phyloP scores from a whole-genome alignment of 2,329 filamentous ascomycete genomes.

The Aschersonia sp. region DNA sequence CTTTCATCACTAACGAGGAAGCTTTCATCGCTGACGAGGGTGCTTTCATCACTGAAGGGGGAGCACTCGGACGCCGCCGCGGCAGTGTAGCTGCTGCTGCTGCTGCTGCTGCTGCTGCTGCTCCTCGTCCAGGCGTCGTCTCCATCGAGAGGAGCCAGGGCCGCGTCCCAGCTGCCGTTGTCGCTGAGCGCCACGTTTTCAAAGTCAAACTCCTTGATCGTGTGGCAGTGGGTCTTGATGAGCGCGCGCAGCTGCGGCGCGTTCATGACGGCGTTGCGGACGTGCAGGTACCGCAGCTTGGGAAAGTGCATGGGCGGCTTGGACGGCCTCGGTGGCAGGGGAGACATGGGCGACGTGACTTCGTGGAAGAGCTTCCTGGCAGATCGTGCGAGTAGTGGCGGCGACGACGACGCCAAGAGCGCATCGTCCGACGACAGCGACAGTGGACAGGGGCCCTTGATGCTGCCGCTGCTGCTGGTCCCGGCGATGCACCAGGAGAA shows the following conservation, averaged over 20 bases:
- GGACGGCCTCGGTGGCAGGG: constrained; percentile 35
- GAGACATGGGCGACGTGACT: constrained; percentile 50
- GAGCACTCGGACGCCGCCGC: constrained; percentile 15
- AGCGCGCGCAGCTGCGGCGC: constrained; percentile 56
- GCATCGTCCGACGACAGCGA: constrained; percentile 51
- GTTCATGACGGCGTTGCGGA: constrained; percentile 61
- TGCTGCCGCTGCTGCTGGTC: constrained; percentile 23
- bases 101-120: constrained; percentile 9
- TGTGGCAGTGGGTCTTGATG: constrained; percentile 49
- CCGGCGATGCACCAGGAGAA: constrained; percentile 52
- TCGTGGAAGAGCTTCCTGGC: constrained; percentile 48
- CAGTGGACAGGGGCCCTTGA: constrained; percentile 60
- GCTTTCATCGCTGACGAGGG: constrained; percentile 7
- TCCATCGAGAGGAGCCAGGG: constrained; percentile 51
- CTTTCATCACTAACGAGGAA: constrained; percentile 19
- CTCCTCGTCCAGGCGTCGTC: constrained; percentile 24
- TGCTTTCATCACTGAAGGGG: constrained; percentile 17
- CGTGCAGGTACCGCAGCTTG: constrained; percentile 49
- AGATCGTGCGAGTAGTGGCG: constrained; percentile 13
- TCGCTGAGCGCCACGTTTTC: constrained; percentile 57
- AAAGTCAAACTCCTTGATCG: constrained; percentile 66
- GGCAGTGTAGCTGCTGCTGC: not conserved
- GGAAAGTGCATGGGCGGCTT: constrained; percentile 50
- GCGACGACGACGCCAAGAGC: constrained; percentile 40
- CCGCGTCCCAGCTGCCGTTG: constrained; percentile 65